phyloP scores from a whole-genome alignment of 2,329 filamentous ascomycete genomes.

The Penicillium corylophilum region DNA sequence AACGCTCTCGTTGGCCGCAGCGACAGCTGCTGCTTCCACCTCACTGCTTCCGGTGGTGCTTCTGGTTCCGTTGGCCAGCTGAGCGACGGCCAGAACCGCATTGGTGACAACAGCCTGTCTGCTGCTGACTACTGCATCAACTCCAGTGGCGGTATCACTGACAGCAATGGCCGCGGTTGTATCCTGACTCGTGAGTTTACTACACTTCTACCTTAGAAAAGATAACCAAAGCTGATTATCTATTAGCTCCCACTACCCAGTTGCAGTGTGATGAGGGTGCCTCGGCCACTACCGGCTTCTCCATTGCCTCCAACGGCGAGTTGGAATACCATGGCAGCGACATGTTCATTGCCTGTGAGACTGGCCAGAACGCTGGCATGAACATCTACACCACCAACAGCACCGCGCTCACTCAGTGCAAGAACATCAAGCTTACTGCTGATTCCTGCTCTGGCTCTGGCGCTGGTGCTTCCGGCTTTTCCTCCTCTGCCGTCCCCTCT shows the following conservation, averaged over 20 bases:
- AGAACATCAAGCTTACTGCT: constrained; percentile 33
- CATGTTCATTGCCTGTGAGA: constrained; percentile 62
- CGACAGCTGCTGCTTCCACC: constrained; percentile 52
- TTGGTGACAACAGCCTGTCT: constrained; percentile 50
- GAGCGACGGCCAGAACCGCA: constrained; percentile 60
- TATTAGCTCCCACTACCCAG: constrained; percentile 54
- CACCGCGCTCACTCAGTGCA: constrained; percentile 34
- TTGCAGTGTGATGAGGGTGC: constrained; percentile 62
- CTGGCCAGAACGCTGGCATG: constrained; percentile 41
- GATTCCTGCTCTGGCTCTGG: constrained; percentile 36
- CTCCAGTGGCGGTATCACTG: constrained; percentile 54
- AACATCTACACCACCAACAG: constrained; percentile 45
- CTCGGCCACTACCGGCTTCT: constrained; percentile 55
- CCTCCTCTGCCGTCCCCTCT: constrained; percentile 10
- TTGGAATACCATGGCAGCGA: constrained; percentile 54
- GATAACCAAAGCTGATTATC: not conserved
- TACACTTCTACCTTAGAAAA: not conserved
- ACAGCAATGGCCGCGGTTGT: constrained; percentile 59
- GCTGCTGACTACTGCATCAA: constrained; percentile 57
- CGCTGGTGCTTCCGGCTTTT: constrained; percentile 8
- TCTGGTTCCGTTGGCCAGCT: constrained; percentile 61
- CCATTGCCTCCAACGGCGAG: constrained; percentile 53
- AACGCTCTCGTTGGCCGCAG: constrained; percentile 43
- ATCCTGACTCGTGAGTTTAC: constrained; percentile 58
- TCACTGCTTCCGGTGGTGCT: constrained; percentile 51